phyloP scores from a whole-genome alignment of 1,284 basidiomycete genomes.

The Pseudomicrostroma phylloplanum region DNA sequence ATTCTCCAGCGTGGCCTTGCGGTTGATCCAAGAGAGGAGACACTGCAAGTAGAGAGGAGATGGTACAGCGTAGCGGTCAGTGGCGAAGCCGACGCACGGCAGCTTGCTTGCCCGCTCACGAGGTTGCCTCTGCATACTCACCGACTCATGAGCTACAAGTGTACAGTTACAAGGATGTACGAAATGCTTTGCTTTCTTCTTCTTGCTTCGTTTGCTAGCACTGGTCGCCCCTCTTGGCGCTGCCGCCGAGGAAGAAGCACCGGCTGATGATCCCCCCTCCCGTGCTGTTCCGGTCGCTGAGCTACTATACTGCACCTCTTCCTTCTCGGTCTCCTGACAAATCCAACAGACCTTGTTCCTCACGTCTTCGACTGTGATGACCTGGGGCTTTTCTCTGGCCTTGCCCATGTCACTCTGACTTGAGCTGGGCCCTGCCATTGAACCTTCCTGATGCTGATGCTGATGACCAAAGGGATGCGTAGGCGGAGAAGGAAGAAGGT shows the following conservation, averaged over 20 bases:
- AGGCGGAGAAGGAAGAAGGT: too few relatives aligned
- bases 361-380: slow-evolving; percentile 32
- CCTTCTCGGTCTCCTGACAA: slow-evolving; percentile 39
- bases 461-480: too few relatives aligned
- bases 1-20: background rate
- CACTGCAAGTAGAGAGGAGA: background rate
- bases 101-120: background rate
- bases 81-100: background rate
- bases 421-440: too few relatives aligned
- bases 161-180: slow-evolving; percentile 2
- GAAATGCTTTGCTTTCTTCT: background rate
- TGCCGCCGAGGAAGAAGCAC: too few relatives aligned
- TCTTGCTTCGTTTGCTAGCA: background rate
- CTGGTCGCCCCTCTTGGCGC: background rate
- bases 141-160: background rate
- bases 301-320: slow-evolving; percentile 8
- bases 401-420: too few relatives aligned
- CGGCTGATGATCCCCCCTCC: too few relatives aligned
- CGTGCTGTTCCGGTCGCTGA: too few relatives aligned
- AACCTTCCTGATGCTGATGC: too few relatives aligned
- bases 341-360: slow-evolving; percentile 38
- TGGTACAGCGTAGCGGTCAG: background rate
- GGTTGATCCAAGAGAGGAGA: slow-evolving; percentile 3
- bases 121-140: background rate
- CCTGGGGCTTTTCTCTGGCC: too few relatives aligned